Percentiles rank a stretch among this genome's conserved stretches.
phyloP scores from a whole-genome alignment of 148 eudicot genomes.

The Chenopodium berlandieri region DNA sequence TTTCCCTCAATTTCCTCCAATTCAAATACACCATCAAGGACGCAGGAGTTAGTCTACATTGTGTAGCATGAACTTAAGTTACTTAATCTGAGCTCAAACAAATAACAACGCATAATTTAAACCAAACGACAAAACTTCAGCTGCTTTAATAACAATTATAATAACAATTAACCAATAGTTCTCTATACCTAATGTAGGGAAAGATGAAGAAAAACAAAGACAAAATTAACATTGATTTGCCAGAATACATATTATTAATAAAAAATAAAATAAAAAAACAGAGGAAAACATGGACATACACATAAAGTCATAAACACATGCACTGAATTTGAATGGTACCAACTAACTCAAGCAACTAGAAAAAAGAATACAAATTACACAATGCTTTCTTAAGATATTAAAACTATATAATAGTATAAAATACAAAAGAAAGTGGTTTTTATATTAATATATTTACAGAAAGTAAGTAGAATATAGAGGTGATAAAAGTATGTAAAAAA shows the following conservation, averaged over 20 bases:
- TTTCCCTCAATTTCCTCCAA: no score
- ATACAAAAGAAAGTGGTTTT: not conserved
- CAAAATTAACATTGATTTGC: not conserved
- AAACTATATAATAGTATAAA: not conserved
- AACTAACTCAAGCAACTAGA: constrained; percentile 1
- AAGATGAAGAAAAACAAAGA: not conserved
- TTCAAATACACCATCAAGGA: no score
- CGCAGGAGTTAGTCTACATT: not conserved
- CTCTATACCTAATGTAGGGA: constrained; percentile 15
- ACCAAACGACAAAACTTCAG: not conserved
- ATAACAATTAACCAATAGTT: not conserved
- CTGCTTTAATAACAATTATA: not conserved
- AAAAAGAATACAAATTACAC: not conserved
- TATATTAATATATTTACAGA: not conserved
- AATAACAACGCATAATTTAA: not conserved
- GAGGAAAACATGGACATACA: not conserved
- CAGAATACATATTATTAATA: not conserved
- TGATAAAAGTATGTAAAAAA: not conserved
- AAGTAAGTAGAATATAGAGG: not conserved
- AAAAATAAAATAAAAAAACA: not conserved
- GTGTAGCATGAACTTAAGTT: not conserved
- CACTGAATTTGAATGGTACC: constrained; percentile 10
- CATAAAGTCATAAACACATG: not conserved
- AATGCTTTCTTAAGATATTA: not conserved
- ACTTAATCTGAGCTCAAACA: not conserved